phyloP scores from a whole-genome alignment of 192 early-diverging fungal genomes.

The Entomortierella lignicola region DNA sequence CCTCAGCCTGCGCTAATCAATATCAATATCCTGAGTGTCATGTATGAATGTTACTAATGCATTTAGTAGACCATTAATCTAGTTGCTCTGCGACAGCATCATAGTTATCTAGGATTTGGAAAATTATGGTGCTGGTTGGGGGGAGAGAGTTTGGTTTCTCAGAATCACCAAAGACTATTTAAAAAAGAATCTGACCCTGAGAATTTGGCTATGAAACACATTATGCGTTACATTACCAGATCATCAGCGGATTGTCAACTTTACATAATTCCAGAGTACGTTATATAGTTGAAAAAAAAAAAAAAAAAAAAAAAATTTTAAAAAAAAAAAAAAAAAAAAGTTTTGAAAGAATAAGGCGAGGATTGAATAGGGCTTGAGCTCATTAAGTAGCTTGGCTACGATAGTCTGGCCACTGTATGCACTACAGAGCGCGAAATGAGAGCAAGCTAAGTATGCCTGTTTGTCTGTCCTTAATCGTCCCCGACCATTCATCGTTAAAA shows the following conservation, averaged over 20 bases:
- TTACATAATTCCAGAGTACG: no score
- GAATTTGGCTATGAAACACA: slow-evolving; percentile 40
- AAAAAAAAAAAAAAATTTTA: neutral
- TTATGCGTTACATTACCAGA: slow-evolving; percentile 39
- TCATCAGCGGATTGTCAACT: no score
- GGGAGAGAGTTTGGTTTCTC: slow-evolving; percentile 34
- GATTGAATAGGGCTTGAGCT: no score
- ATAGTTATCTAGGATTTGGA: no score
- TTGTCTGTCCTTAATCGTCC: no score
- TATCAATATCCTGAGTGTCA: slow-evolving; percentile 21
- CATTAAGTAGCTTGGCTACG: no score
- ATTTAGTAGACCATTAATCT: slow-evolving; percentile 31
- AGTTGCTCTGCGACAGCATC: slow-evolving; percentile 18
- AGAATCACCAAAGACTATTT: slow-evolving; percentile 46
- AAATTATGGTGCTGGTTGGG: slow-evolving; percentile 48
- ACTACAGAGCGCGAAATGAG: no score
- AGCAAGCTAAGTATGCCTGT: no score
- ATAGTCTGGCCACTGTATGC: no score
- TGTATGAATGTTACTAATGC: no score
- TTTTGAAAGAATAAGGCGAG: no score
- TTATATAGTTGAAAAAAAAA: neutral
- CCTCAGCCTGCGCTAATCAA: neutral
- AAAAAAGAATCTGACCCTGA: slow-evolving; percentile 47
- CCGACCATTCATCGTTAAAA: neutral
- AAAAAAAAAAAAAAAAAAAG: no score